Evolutionary conservation across 139 green algal species (phyloP).

Genomic region (Coccomyxa sp.): DNA sequence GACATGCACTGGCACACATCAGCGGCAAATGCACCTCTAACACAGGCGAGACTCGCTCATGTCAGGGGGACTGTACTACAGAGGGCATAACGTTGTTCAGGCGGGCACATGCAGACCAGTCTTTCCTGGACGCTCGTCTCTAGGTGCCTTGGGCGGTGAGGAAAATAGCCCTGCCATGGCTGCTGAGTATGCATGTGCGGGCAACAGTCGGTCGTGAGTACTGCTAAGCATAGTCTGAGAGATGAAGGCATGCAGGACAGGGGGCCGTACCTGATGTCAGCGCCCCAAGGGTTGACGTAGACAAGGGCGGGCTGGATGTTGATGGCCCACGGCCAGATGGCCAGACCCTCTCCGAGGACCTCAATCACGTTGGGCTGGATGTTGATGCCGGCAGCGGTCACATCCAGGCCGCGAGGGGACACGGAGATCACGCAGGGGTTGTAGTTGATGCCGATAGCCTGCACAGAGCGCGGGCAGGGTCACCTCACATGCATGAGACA

Average conservation of each 20-base stretch:
- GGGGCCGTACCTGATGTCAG: background rate
- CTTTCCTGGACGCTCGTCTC: background rate
- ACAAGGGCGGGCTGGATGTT: constrained; percentile 3
- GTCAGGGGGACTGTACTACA: background rate
- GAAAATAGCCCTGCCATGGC: background rate
- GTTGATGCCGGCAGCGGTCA: background rate
- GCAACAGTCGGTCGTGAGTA: background rate
- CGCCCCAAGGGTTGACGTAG: background rate
- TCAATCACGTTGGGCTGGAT: constrained; percentile 4
- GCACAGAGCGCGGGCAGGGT: background rate
- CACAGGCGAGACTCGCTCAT: background rate
- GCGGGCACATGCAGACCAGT: background rate
- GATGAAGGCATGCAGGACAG: background rate
- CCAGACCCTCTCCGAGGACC: background rate
- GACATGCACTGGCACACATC: background rate
- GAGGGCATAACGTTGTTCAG: background rate
- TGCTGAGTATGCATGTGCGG: background rate
- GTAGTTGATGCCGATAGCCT: constrained; percentile 3
- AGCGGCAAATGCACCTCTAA: background rate
- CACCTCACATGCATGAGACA: too few species aligned
- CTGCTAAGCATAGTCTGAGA: background rate
- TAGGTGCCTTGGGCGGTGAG: background rate
- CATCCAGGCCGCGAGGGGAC: background rate
- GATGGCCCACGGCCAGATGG: background rate
- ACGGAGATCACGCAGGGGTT: background rate